Evolutionary conservation across 2,329 filamentous ascomycete species (phyloP).

Genomic region (Talaromyces rugulosus): DNA sequence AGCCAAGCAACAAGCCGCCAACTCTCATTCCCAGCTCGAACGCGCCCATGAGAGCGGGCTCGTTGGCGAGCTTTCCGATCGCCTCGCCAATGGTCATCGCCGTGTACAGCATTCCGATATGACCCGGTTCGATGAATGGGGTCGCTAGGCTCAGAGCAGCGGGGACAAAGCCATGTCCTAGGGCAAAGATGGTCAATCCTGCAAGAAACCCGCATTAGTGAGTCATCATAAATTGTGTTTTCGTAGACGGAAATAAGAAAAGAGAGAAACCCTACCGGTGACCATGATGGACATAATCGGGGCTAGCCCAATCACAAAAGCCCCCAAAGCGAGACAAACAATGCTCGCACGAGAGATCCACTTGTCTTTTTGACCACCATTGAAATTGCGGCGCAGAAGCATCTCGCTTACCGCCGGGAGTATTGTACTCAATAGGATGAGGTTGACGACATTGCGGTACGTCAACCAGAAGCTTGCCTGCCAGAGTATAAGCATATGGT

Average conservation of each 20-base stretch:
- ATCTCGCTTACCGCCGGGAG: conserved; percentile 5
- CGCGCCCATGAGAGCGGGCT: conserved; percentile 9
- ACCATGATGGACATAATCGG: conserved; percentile 10
- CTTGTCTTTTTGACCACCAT: conserved; percentile 10
- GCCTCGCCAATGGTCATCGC: conserved; percentile 13
- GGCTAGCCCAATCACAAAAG: conserved; percentile 11
- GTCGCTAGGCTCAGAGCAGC: conserved; percentile 13
- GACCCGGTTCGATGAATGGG: conserved; percentile 11
- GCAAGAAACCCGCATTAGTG: not conserved
- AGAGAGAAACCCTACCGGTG: conserved; percentile 1
- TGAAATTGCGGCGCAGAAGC: conserved; percentile 7
- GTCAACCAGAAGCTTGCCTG: conserved; percentile 13
- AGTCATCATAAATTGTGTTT: not conserved
- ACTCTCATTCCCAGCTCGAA: conserved; percentile 13
- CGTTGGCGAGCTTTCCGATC: conserved; percentile 14
- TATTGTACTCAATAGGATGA: conserved; percentile 11
- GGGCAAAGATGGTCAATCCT: conserved; percentile 14
- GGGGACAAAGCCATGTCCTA: conserved; percentile 14
- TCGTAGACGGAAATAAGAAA: too few relatives aligned
- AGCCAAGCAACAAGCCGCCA: conserved; percentile 8
- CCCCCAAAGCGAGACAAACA: conserved; percentile 8
- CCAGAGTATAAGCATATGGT: not conserved
- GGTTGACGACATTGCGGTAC: conserved; percentile 12
- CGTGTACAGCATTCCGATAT: conserved; percentile 13
- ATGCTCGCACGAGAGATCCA: conserved; percentile 12